Evolutionary conservation across 352 stramenopile genomes (phyloP).

Genomic region (Pythium grandisporangium): DNA sequence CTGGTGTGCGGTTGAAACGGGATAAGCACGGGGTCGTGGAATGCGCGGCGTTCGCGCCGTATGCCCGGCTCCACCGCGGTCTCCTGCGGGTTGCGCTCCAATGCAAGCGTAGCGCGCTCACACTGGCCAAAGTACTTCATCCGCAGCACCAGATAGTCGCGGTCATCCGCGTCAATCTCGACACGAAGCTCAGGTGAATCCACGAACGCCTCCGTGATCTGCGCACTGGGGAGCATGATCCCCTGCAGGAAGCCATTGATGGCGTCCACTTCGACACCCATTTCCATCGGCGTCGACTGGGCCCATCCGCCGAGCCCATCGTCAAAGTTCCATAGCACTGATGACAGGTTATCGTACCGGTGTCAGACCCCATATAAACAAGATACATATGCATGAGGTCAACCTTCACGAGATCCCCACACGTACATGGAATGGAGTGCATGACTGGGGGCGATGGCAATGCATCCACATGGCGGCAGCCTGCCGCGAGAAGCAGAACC

Average conservation of each 20-base stretch:
- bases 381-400: too few relatives aligned
- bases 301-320: slow-evolving; percentile 49
- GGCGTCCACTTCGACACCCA: slow-evolving; percentile 49
- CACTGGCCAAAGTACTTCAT: slow-evolving; percentile 57
- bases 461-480: too few relatives aligned
- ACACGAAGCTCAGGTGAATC: slow-evolving; percentile 52
- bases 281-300: slow-evolving; percentile 51
- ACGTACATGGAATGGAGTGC: slow-evolving; percentile 27
- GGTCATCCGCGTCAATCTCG: slow-evolving; percentile 32
- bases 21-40: slow-evolving; percentile 43
- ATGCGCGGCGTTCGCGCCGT: slow-evolving; percentile 12
- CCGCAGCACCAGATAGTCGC: slow-evolving; percentile 42
- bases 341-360: too few relatives aligned
- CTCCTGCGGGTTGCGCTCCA: slow-evolving; percentile 35
- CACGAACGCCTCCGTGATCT: slow-evolving; percentile 29
- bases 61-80: slow-evolving; percentile 15
- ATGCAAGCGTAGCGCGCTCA: slow-evolving; percentile 36
- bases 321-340: slow-evolving; percentile 56
- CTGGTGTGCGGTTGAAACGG: slow-evolving; percentile 30
- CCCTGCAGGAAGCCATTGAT: slow-evolving; percentile 31
- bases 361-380: too few relatives aligned
- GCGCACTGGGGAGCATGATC: slow-evolving; percentile 25
- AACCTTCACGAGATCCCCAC: too few relatives aligned
- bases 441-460: slow-evolving; percentile 12
- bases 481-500: too few relatives aligned